Evolutionary conservation across 2,329 filamentous ascomycete genomes (phyloP), one percentile per base, ranked within the genome.

Genomic region (Penicillium sp.): DNA sequence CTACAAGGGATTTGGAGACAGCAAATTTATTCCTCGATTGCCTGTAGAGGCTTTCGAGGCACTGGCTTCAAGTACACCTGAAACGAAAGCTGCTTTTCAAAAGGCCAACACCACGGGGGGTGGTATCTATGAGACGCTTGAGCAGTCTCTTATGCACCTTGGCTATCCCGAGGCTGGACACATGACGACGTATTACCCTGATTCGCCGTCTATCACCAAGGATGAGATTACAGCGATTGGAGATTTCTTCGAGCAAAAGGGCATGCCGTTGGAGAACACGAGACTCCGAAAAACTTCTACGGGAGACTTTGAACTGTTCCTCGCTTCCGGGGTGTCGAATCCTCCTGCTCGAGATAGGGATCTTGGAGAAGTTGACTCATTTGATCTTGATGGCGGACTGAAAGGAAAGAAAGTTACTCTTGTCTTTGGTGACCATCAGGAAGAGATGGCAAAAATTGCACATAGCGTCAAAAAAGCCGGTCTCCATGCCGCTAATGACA

Each of bases 1-100:
- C 77, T 95, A 94, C 81, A 94, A 94, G 81, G 90, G 90, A 69
- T 94, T 93, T 71, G 92, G 92, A 48, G 91, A 95, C 77, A 86
- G 89, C 70, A 95, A 95, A 75, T 93, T 95, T 73, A 85, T 95
- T 61, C 91, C 91, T 2, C 84, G 91, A 68, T 87, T 90, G 71
- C 82, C 84, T 7, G 84, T 88, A 67, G 84, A 86, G 62, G 85
- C 83, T 5, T 84, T 93, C 63, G 84, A 86, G 55, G 85, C 88
- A 63, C 81, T 94, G 38, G 88, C 89, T 49, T 82, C 83, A 17
- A 83, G 85, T 17, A 79, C 78, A 0, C 78, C 86, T 2, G 86
- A 90, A 57, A 86, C 90, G 7, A 82, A 85, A 71, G 82, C 83
- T 64, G 84, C 87, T 69, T 91, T 91, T 75, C 83, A 88, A 67